These are phyloP conservation scores for Blastobotrys elegans DNA, from an alignment of 1,139 yeast species.

Conservation along the genomic window DNA sequence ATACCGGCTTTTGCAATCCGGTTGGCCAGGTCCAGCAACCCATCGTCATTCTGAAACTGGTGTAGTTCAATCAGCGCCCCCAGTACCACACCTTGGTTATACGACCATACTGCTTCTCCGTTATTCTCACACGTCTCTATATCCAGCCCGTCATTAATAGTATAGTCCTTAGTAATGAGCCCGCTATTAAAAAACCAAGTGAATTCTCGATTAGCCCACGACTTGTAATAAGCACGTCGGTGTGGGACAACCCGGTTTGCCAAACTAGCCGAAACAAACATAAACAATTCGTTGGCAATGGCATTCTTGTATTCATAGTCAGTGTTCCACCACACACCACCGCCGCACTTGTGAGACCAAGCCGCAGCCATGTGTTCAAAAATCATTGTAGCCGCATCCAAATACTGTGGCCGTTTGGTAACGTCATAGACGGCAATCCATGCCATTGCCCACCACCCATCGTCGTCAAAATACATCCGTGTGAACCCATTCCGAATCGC, in stretches of 20 bases:
- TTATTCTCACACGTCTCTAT: conserved; percentile 14
- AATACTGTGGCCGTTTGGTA: conserved; percentile 14
- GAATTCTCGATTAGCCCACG: conserved; percentile 19
- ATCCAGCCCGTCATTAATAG: conserved; percentile 19
- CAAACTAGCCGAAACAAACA: conserved; percentile 15
- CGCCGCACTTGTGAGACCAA: conserved; percentile 19
- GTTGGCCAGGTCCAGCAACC: conserved; percentile 14
- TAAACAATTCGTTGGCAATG: conserved; percentile 20
- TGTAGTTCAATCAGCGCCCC: conserved; percentile 19
- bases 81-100: conserved; percentile 22
- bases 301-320: conserved; percentile 19
- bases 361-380: conserved; percentile 18
- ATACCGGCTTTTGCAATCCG: conserved; percentile 17
- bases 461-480: conserved; percentile 20
- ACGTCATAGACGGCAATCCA: conserved; percentile 20
- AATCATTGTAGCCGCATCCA: conserved; percentile 16
- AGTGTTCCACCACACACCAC: conserved; percentile 21
- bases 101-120: conserved; percentile 17
- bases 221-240: conserved; percentile 10
- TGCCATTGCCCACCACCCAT: conserved; percentile 23
- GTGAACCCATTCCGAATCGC: conserved; percentile 18
- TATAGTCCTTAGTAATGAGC: conserved; percentile 15
- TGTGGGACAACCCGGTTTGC: conserved; percentile 16
- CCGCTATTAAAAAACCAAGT: conserved; percentile 18
- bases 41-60: conserved; percentile 7